Conservation (phyloP, 2,329 filamentous ascomycete species). For the Atkinsonella hypoxylon region DNA sequence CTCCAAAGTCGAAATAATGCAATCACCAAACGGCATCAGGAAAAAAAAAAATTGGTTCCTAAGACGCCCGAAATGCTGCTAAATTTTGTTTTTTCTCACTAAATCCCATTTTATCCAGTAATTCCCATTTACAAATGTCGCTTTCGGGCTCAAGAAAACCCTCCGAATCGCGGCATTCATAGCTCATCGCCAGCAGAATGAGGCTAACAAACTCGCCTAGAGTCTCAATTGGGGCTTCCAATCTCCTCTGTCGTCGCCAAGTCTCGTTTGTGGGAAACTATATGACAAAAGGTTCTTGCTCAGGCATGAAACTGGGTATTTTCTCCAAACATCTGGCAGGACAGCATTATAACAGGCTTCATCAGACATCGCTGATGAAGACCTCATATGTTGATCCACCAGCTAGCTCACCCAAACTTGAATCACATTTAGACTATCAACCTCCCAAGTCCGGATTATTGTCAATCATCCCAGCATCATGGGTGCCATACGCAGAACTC, state of each 20-base stretch:
- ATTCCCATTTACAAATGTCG: background rate
- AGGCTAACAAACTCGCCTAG: background rate
- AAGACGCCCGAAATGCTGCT: background rate
- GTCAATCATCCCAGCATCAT: constrained; percentile 53
- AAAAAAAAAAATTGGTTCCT: background rate
- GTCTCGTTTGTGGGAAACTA: background rate
- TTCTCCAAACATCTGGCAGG: background rate
- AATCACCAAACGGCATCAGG: too few species aligned
- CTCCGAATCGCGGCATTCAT: background rate
- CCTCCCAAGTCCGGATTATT: constrained; percentile 62
- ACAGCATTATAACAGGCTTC: background rate
- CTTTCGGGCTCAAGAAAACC: background rate
- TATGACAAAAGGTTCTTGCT: background rate
- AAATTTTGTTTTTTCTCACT: background rate
- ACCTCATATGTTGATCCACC: background rate
- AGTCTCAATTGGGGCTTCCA: background rate
- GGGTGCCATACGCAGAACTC: constrained; percentile 73
- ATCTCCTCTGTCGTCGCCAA: background rate
- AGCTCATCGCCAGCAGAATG: background rate
- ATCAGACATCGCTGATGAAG: background rate
- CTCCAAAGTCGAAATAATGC: background rate
- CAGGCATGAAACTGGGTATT: background rate
- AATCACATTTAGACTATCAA: constrained; percentile 34
- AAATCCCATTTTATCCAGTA: too few species aligned
- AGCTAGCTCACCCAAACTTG: background rate